Evolutionary conservation across 2,329 filamentous ascomycete genomes (phyloP).

Genomic region (Helminthosporium solani): DNA sequence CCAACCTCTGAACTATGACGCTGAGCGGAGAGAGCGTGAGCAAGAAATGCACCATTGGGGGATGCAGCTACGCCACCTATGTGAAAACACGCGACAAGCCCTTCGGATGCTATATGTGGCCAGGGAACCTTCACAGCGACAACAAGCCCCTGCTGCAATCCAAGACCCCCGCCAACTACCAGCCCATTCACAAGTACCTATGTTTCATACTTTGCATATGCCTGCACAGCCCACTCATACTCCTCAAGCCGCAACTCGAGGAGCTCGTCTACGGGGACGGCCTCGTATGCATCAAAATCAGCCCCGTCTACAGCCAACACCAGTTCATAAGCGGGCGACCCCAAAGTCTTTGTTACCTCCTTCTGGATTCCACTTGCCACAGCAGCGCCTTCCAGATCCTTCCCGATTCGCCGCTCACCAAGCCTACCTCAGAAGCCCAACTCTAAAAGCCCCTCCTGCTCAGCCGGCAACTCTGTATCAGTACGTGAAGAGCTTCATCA

Average conservation of each 20-base stretch:
- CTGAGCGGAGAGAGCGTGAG: neutral
- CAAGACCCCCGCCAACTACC: neutral
- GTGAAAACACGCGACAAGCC: constrained; percentile 1
- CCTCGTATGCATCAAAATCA: neutral
- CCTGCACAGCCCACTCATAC: neutral
- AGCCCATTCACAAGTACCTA: neutral
- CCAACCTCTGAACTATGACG: neutral
- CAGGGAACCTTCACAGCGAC: neutral
- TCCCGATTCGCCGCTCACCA: constrained; percentile 58
- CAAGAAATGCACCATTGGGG: constrained; percentile 8
- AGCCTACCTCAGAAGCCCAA: constrained; percentile 57
- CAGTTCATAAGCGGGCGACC: neutral
- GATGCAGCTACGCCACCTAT: constrained; percentile 4
- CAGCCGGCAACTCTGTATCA: constrained; percentile 52
- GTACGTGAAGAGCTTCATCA: constrained; percentile 54
- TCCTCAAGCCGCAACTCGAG: constrained; percentile 10
- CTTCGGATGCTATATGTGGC: neutral
- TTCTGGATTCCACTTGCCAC: constrained; percentile 30
- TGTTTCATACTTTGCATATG: no score
- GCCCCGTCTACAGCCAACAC: neutral
- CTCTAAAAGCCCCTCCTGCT: constrained; percentile 40
- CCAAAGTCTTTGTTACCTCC: constrained; percentile 38
- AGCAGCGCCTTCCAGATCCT: constrained; percentile 48
- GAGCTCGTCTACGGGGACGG: constrained; percentile 4
- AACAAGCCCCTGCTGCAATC: neutral